Base-by-base conservation (phyloP, 441 rosid genomes). In the Populus hybrid region DNA sequence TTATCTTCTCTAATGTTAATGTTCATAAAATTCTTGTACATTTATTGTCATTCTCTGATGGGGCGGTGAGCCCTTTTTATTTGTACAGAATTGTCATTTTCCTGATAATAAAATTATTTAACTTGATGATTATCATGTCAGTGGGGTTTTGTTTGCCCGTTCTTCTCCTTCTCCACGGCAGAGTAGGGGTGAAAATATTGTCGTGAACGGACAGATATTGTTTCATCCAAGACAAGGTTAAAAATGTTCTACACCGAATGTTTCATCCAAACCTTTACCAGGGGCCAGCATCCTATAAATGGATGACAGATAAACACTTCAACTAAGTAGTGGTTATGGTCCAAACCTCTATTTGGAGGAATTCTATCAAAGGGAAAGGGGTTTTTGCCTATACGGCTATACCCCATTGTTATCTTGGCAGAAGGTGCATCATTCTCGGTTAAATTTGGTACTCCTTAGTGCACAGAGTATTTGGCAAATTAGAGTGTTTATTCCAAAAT, bases 11-110 rank as follows among this genome's bases (percentile, higher is more conserved):
- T 30, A 30, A 50, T 0, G 57, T 50, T 50, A 63, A 67, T 85
- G 88, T 79, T 77, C 76, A 80, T 80, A 76, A 14, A 12, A 50
- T 50, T 81, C 86, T 81, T 57, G 11, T 46, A 50, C 57, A 50
- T 50, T 14, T 50, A 50, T 50, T 14, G 19, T 50, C 42, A 64
- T 69, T 67, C 81, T 72, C 40, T n/a, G 21, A 50, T 24, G 73
- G 64, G 78, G 73, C 73, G 18, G 24, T 16, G 24, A 65, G 24
- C 81, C 66, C 24, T 7, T 66, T 35, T 46, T 19, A 63, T 71
- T 42, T 79, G 82, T 78, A 76, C 81, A 76, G 73, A 79, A 32
- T 72, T 73, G 24, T 40, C 26, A 50, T 50, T 50, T 50, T 50
- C 57, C 57, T 50, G 19, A 14, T 50, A 50, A 50, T 50, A 50